Percentiles rank a stretch among this genome's conserved stretches.
Conservation (phyloP, 2,329 filamentous ascomycete genomes). For the Penicillium griseofulvum region DNA sequence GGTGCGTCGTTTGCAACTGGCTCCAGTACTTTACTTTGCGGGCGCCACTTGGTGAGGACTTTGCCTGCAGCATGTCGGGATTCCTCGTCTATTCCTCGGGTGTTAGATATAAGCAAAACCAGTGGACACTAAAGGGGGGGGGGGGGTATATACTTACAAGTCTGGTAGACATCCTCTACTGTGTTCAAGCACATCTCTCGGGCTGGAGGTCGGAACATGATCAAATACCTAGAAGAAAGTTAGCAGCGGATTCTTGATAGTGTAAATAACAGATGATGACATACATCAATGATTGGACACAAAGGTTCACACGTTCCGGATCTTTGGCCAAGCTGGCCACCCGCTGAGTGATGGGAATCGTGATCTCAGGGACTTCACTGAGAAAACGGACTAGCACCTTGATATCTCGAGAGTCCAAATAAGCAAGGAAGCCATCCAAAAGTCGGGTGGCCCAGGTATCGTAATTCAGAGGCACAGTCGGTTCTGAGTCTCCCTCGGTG, state of each 20-base stretch:
- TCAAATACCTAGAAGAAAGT: slow-evolving; percentile 46
- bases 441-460: slow-evolving; percentile 74
- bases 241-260: slow-evolving; percentile 5
- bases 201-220: slow-evolving; percentile 60
- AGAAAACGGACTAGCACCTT: slow-evolving; percentile 87
- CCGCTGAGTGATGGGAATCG: slow-evolving; percentile 66
- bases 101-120: slow-evolving; percentile 1
- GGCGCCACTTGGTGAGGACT: slow-evolving; percentile 56
- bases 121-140: background rate
- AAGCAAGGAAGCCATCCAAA: slow-evolving; percentile 85
- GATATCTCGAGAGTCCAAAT: slow-evolving; percentile 79
- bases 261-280: slow-evolving; percentile 19
- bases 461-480: slow-evolving; percentile 59
- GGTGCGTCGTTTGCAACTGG: slow-evolving; percentile 6
- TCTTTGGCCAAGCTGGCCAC: slow-evolving; percentile 64
- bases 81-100: slow-evolving; percentile 41
- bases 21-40: slow-evolving; percentile 38
- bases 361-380: slow-evolving; percentile 83
- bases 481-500: slow-evolving; percentile 45
- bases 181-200: slow-evolving; percentile 58
- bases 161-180: slow-evolving; percentile 58
- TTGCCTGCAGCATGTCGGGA: slow-evolving; percentile 51
- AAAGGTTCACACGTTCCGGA: slow-evolving; percentile 61
- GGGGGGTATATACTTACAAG: slow-evolving; percentile 40
- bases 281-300: slow-evolving; percentile 57